These are phyloP conservation scores for Saccharomyces uvarum DNA, from an alignment of 1,139 yeast genomes.

Conservation along the genomic window DNA sequence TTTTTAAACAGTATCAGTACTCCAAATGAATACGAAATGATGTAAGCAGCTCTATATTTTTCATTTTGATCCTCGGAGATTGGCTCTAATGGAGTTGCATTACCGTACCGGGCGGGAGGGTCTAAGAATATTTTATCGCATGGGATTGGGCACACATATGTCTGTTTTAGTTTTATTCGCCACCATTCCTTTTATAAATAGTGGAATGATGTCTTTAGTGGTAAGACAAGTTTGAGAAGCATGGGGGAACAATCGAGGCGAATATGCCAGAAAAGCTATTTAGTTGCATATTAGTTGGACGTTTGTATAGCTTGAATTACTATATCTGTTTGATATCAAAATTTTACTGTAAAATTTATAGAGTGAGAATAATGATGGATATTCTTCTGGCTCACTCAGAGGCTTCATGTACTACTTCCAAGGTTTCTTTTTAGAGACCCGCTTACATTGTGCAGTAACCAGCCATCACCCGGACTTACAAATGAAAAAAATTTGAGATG, in stretches of 20 bases:
- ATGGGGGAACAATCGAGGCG: background rate
- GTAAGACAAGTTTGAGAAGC: background rate
- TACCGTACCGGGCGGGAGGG: slow-evolving; percentile 23
- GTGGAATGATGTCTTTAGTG: background rate
- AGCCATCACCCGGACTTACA: too few species aligned
- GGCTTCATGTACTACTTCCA: background rate
- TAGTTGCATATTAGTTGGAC: background rate
- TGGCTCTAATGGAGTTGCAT: slow-evolving; percentile 19
- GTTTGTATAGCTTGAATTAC: background rate
- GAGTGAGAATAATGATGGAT: background rate
- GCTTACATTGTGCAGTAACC: background rate
- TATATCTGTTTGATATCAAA: background rate
- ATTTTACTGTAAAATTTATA: background rate
- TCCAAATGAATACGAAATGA: background rate
- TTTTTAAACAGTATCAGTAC: slow-evolving; percentile 6
- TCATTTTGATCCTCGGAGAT: slow-evolving; percentile 47
- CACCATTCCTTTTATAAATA: background rate
- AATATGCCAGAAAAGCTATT: background rate
- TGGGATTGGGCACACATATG: slow-evolving; percentile 12
- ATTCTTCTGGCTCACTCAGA: background rate
- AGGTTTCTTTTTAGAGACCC: background rate
- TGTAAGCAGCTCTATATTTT: slow-evolving; percentile 41
- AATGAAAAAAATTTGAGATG: background rate
- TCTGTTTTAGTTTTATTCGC: background rate
- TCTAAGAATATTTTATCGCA: slow-evolving; percentile 17